Conservation (phyloP, 176 grass and related monocot species). For the Melocanna baccifera region DNA sequence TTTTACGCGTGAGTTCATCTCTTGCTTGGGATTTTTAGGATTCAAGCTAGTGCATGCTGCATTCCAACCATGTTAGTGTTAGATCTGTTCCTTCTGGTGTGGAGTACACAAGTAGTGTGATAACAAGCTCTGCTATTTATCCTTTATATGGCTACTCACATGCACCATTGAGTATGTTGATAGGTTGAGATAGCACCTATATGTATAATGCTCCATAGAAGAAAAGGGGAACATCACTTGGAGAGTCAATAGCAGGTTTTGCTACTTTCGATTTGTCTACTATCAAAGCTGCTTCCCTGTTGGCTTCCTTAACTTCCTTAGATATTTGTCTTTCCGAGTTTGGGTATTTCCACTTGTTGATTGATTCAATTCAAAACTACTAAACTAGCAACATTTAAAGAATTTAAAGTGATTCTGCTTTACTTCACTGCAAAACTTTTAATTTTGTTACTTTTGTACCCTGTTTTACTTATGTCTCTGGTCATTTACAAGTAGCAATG, state of each 20-base stretch:
- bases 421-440: neutral
- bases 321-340: neutral
- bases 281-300: neutral
- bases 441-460: neutral
- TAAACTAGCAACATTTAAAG: neutral
- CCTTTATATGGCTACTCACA: neutral
- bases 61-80: neutral
- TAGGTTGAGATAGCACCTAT: neutral
- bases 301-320: neutral
- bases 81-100: slow-evolving; percentile 3
- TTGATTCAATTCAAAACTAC: slow-evolving; percentile 9
- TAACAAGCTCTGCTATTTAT: neutral
- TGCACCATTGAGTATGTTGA: neutral
- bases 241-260: neutral
- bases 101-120: neutral
- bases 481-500: neutral
- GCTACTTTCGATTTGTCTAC: slow-evolving; percentile 6
- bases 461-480: slow-evolving; percentile 8
- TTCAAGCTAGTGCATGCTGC: neutral
- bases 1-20: neutral
- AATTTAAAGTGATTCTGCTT: neutral
- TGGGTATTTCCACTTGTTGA: slow-evolving; percentile 5
- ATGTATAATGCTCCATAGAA: neutral
- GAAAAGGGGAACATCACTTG: neutral
- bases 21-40: neutral